Conservation (phyloP, 108 stramenopile species). For the Nannochloropsis gaditana region DNA sequence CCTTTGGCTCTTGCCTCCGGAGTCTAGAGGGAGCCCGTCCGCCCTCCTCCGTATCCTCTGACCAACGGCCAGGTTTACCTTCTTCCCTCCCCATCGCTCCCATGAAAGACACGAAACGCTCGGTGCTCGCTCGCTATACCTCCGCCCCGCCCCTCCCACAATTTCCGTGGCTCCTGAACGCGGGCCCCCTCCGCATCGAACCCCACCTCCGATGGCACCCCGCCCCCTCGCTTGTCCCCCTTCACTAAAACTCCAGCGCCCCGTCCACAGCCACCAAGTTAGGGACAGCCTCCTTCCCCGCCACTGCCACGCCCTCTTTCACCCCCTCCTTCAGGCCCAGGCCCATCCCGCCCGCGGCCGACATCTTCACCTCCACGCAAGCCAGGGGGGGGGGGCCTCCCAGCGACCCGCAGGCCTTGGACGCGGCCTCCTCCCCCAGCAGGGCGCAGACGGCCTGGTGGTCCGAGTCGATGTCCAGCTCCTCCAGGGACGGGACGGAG, state of each 20-base stretch:
- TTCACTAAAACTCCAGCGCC: background rate
- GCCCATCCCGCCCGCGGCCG: background rate
- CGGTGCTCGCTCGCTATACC: no score
- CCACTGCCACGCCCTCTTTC: background rate
- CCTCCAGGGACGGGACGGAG: conserved; percentile 38
- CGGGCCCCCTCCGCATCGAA: no score
- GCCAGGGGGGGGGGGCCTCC: no score
- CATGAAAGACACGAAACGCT: no score
- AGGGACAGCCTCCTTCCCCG: background rate
- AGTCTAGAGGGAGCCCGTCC: no score
- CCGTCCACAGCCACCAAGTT: background rate
- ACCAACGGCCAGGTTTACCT: no score
- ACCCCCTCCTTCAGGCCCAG: background rate
- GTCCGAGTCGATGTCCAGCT: conserved; percentile 23
- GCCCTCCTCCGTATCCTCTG: background rate
- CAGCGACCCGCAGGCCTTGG: background rate
- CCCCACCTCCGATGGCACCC: no score
- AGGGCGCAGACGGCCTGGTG: background rate
- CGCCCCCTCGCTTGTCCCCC: background rate
- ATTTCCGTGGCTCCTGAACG: no score
- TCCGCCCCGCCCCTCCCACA: no score
- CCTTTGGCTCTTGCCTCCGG: no score
- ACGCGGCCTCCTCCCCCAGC: background rate
- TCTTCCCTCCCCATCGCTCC: no score
- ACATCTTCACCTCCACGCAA: background rate